phyloP scores from a whole-genome alignment of 2,329 filamentous ascomycete species.

The Celoporthe dispersa region DNA sequence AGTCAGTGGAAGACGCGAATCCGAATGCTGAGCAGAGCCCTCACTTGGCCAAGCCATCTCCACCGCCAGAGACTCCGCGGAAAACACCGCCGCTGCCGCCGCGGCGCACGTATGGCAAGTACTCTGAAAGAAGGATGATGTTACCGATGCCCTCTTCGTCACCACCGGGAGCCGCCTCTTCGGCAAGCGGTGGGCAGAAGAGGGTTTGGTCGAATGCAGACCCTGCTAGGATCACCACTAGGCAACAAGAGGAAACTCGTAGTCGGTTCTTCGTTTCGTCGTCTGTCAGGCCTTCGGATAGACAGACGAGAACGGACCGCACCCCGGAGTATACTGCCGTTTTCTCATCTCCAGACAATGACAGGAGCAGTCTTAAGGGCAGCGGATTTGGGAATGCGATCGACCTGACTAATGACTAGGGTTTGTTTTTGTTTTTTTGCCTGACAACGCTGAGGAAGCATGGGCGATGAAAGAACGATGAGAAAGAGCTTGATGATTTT shows the following conservation, averaged over 20 bases:
- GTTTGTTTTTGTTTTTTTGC: neutral
- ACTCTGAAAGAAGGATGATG: conserved; percentile 8
- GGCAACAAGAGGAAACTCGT: neutral
- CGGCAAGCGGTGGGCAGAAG: neutral
- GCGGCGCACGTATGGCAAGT: neutral
- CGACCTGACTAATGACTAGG: conserved; percentile 23
- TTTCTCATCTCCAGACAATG: neutral
- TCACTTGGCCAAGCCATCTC: neutral
- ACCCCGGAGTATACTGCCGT: neutral
- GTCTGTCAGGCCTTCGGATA: neutral
- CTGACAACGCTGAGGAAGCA: neutral
- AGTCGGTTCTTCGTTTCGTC: neutral
- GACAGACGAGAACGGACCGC: neutral
- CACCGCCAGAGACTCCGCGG: neutral
- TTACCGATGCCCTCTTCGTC: conserved; percentile 19
- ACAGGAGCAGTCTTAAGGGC: neutral
- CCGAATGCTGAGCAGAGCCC: neutral
- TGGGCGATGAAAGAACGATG: neutral
- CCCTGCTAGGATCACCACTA: neutral
- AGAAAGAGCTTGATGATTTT: neutral
- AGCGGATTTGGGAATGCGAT: conserved; percentile 13
- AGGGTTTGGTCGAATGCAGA: neutral
- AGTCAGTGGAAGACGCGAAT: conserved; percentile 3
- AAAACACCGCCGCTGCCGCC: neutral
- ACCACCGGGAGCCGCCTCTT: neutral